These are phyloP conservation scores for Coemansia erecta DNA, from an alignment of 192 early-diverging fungal species.

Conservation along the genomic window DNA sequence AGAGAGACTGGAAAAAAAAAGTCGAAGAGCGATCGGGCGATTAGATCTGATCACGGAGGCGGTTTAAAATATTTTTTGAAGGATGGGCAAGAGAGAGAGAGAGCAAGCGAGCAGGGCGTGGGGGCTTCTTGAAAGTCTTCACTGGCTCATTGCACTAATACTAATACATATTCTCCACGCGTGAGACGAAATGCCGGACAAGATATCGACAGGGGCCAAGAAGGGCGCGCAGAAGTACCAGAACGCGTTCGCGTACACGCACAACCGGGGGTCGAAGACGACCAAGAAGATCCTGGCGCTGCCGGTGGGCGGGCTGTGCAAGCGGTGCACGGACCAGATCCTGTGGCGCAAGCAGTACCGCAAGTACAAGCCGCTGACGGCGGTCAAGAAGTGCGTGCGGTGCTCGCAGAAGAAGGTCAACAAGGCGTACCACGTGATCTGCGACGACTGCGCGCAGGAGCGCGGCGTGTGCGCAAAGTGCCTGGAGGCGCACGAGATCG, in stretches of 20 bases:
- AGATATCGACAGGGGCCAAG: slow-evolving; percentile 50
- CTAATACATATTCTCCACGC: background rate
- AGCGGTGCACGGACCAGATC: slow-evolving; percentile 71
- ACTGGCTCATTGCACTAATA: background rate
- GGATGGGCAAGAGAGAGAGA: too few relatives aligned
- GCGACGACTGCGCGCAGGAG: slow-evolving; percentile 74
- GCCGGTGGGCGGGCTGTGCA: slow-evolving; percentile 79
- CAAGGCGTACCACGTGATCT: slow-evolving; percentile 94
- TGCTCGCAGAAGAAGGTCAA: slow-evolving; percentile 83
- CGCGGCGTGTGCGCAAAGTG: slow-evolving; percentile 95
- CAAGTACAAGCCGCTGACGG: slow-evolving; percentile 96
- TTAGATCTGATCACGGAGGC: too few relatives aligned
- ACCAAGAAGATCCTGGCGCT: slow-evolving; percentile 71
- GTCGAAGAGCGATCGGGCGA: too few relatives aligned
- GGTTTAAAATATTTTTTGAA: too few relatives aligned
- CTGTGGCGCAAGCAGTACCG: slow-evolving; percentile 88
- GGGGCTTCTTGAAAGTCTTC: too few relatives aligned
- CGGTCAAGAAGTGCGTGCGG: slow-evolving; percentile 70
- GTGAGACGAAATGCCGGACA: slow-evolving; percentile 23
- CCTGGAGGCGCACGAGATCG: slow-evolving; percentile 65
- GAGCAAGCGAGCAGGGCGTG: too few relatives aligned
- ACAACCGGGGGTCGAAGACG: slow-evolving; percentile 83
- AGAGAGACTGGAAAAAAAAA: too few relatives aligned
- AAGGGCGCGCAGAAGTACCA: slow-evolving; percentile 88
- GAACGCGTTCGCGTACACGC: slow-evolving; percentile 81